phyloP scores from a whole-genome alignment of 176 grass and related monocot genomes.

The Hsuehochloa calcarea region DNA sequence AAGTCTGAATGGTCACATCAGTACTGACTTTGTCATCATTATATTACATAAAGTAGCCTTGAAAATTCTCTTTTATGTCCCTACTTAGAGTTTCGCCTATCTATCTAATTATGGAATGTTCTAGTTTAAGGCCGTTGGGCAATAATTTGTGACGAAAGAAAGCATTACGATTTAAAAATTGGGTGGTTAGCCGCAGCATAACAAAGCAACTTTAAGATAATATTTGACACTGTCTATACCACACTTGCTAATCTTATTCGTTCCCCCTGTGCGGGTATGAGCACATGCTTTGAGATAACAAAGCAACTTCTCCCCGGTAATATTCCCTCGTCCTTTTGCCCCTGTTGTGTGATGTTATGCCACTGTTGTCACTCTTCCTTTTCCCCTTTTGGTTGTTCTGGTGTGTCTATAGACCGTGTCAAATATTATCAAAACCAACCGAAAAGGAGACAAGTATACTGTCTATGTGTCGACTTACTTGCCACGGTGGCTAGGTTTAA shows the following conservation, averaged over 20 bases:
- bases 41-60: background rate
- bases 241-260: background rate
- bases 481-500: background rate
- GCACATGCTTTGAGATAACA: background rate
- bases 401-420: background rate
- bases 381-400: background rate
- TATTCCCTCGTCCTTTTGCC: background rate
- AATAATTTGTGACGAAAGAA: constrained; percentile 18
- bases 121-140: background rate
- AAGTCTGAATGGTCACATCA: background rate
- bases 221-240: too few relatives aligned
- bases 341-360: background rate
- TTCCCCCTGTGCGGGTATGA: background rate
- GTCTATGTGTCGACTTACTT: background rate
- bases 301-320: background rate
- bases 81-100: background rate
- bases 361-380: background rate
- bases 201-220: too few relatives aligned
- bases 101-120: background rate
- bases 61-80: background rate
- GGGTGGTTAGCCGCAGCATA: background rate
- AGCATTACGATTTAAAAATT: background rate
- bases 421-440: background rate
- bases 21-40: background rate
- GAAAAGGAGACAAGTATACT: background rate